Evolutionary conservation across 1,284 basidiomycete genomes (phyloP).

Genomic region (Kwoniella shivajii): DNA sequence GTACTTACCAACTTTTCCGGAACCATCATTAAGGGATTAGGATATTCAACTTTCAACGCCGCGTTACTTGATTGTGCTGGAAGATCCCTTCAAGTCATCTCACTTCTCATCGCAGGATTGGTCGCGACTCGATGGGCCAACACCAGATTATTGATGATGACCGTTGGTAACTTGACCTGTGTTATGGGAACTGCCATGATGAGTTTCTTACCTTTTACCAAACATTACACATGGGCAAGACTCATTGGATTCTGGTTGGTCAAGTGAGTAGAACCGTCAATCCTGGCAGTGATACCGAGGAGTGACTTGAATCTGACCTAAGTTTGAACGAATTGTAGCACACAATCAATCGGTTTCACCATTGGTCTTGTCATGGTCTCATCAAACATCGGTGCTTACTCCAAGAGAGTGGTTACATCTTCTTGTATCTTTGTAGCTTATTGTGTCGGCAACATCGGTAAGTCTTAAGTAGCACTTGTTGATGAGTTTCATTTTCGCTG

Average conservation of each 20-base stretch:
- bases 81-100: constrained; percentile 45
- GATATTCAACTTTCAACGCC: constrained; percentile 44
- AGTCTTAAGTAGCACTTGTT: neutral
- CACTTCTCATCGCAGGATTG: constrained; percentile 46
- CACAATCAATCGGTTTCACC: constrained; percentile 48
- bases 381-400: constrained; percentile 43
- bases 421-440: constrained; percentile 44
- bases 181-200: constrained; percentile 42
- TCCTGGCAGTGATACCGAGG: neutral
- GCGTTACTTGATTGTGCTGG: constrained; percentile 48
- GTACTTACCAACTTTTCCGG: constrained; percentile 50
- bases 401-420: constrained; percentile 43
- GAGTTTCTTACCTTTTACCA: constrained; percentile 46
- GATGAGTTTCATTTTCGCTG: constrained; percentile 2
- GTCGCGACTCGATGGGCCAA: constrained; percentile 45
- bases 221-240: constrained; percentile 39
- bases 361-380: constrained; percentile 51
- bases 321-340: constrained; percentile 14
- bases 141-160: constrained; percentile 47
- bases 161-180: constrained; percentile 43
- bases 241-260: constrained; percentile 48
- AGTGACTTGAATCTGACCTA: neutral
- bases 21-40: constrained; percentile 45
- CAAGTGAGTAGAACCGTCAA: constrained; percentile 7
- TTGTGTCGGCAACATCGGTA: constrained; percentile 42